These are phyloP conservation scores for Astragalus membranaceus DNA, from an alignment of 306 rosid genomes.

Conservation along the genomic window DNA sequence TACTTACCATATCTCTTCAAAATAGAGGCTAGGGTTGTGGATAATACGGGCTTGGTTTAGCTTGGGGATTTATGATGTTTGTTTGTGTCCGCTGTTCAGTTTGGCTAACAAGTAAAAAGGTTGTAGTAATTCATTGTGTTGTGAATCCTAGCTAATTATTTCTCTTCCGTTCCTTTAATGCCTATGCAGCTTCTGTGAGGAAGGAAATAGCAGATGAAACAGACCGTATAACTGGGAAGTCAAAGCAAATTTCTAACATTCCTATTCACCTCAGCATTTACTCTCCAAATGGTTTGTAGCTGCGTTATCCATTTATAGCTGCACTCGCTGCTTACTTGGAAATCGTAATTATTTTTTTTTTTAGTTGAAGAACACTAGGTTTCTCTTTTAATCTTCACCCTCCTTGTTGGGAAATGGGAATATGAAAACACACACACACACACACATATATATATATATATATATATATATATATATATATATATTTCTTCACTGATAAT, in stretches of 20 bases:
- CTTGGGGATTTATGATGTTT: neutral
- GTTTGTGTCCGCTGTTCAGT: neutral
- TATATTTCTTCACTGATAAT: neutral
- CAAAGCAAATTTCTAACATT: constrained; percentile 80
- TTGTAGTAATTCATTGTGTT: neutral
- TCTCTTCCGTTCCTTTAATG: constrained; percentile 7
- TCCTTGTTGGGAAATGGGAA: neutral
- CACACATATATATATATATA: too few species aligned
- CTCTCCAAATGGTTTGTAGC: constrained; percentile 85
- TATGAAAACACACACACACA: neutral
- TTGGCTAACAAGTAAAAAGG: neutral
- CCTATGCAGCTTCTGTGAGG: constrained; percentile 72
- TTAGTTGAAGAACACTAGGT: neutral
- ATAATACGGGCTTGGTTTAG: neutral
- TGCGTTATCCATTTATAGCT: constrained; percentile 9
- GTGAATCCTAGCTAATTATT: neutral
- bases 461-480: too few species aligned
- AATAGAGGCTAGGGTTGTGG: constrained; percentile 2
- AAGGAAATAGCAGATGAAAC: constrained; percentile 96
- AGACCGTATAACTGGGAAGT: constrained; percentile 91
- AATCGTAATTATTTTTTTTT: neutral
- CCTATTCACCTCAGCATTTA: constrained; percentile 98
- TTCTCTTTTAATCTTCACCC: neutral
- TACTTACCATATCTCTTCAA: neutral
- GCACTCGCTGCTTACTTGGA: constrained; percentile 9